Conservation (phyloP, 345 rosid genomes). For the Melastoma malabathricum region DNA sequence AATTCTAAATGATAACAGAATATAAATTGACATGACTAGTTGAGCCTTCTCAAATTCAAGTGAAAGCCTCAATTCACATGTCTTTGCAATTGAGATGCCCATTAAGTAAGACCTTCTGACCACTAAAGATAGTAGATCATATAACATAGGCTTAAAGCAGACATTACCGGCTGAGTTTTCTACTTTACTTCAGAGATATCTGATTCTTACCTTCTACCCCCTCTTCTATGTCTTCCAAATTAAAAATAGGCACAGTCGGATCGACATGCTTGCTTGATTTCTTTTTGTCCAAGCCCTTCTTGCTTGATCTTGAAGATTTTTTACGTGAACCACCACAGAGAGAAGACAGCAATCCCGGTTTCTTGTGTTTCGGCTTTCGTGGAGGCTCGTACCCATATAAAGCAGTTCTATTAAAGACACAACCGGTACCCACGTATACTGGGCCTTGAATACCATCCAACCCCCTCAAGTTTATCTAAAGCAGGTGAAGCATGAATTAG, state of each 20-base stretch:
- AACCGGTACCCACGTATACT: constrained; percentile 97
- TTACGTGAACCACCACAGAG: constrained; percentile 83
- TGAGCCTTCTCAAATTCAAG: too few species aligned
- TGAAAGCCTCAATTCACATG: too few species aligned
- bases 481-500: constrained; percentile 6
- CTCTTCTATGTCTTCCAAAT: constrained; percentile 91
- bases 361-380: constrained; percentile 66
- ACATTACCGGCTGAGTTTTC: too few species aligned
- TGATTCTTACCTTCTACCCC: constrained; percentile 75
- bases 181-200: not conserved
- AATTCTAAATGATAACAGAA: too few species aligned
- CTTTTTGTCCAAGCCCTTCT: constrained; percentile 71
- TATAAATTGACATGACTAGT: too few species aligned
- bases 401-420: constrained; percentile 95
- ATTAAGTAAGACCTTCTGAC: too few species aligned
- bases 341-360: constrained; percentile 63
- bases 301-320: constrained; percentile 57
- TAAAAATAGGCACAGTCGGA: constrained; percentile 83
- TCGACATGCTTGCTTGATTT: constrained; percentile 77
- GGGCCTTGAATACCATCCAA: constrained; percentile 99
- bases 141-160: too few species aligned
- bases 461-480: constrained; percentile 91
- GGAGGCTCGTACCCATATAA: constrained; percentile 97
- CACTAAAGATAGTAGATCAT: too few species aligned
- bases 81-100: too few species aligned